A percentile compares a stretch with the other conserved stretches of the same genome.
phyloP scores from a whole-genome alignment of 371 early-diverging fungal genomes.

The Funneliformis caledonium region DNA sequence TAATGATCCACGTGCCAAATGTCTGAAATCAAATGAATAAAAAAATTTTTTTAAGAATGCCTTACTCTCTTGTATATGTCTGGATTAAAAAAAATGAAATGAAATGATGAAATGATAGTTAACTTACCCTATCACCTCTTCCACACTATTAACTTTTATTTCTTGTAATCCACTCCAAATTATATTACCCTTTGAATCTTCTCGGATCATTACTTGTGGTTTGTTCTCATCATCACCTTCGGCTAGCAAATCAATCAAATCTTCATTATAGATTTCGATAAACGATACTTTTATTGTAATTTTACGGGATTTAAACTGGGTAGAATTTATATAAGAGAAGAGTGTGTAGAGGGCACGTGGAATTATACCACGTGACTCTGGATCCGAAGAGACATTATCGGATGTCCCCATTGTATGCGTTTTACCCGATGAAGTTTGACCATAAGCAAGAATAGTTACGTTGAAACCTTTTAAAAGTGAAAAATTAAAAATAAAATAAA shows the following conservation, averaged over 20 bases:
- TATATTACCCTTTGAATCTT: constrained; percentile 91
- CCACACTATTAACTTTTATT: constrained; percentile 71
- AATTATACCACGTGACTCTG: constrained; percentile 73
- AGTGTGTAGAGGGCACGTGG: constrained; percentile 88
- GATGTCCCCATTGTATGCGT: constrained; percentile 98
- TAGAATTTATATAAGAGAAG: constrained; percentile 58
- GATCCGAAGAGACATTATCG: neutral
- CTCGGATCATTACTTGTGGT: constrained; percentile 82
- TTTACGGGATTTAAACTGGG: constrained; percentile 41
- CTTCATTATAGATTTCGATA: constrained; percentile 98
- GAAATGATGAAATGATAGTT: neutral
- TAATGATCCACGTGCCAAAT: constrained; percentile 78
- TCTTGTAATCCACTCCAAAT: constrained; percentile 90
- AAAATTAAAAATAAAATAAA: neutral
- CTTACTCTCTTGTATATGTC: neutral
- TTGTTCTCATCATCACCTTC: constrained; percentile 57
- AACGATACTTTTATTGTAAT: constrained; percentile 57
- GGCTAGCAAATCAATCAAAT: constrained; percentile 81
- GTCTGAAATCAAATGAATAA: constrained; percentile 44
- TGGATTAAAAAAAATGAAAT: neutral
- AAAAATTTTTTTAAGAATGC: neutral
- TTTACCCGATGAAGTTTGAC: constrained; percentile 96
- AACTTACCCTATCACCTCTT: constrained; percentile 75
- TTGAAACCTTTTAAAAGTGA: constrained; percentile 72
- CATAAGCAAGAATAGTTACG: constrained; percentile 97